A percentile compares a stretch with the other conserved stretches of the same genome.
Conservation (phyloP, 805 yeast genomes). For the Yarrowia divulgata region DNA sequence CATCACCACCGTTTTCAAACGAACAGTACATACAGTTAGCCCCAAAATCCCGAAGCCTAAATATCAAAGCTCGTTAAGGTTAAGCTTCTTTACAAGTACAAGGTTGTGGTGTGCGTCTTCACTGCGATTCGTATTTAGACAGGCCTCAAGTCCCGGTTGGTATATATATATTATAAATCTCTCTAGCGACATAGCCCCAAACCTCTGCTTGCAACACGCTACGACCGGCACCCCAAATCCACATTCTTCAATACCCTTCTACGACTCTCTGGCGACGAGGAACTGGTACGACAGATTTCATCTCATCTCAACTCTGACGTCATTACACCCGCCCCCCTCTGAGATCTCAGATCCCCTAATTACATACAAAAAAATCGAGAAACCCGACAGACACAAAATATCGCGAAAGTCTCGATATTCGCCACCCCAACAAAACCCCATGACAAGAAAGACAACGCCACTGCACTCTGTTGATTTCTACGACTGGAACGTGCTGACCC, state of each 20-base stretch:
- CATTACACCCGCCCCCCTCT: neutral
- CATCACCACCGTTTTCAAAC: constrained; percentile 37
- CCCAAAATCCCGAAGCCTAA: constrained; percentile 5
- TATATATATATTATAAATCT: constrained; percentile 25
- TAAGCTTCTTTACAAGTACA: constrained; percentile 14
- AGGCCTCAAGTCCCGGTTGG: constrained; percentile 20
- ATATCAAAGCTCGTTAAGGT: neutral
- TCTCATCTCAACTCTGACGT: constrained; percentile 6
- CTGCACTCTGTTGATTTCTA: constrained; percentile 37
- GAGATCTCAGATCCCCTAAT: constrained; percentile 19
- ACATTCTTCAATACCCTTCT: too few relatives aligned
- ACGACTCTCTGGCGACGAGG: neutral
- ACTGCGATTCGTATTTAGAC: constrained; percentile 31
- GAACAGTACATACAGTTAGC: constrained; percentile 6
- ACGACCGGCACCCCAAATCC: neutral
- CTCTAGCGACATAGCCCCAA: constrained; percentile 1
- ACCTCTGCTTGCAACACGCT: constrained; percentile 3
- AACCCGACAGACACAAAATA: neutral
- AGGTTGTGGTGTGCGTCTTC: constrained; percentile 29
- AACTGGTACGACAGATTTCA: neutral
- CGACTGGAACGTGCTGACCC: constrained; percentile 38
- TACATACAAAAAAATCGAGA: neutral
- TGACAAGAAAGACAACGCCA: constrained; percentile 17
- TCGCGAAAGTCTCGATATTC: neutral
- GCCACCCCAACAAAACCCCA: constrained; percentile 12